Conservation (phyloP, 352 stramenopile genomes). For the Globisporangium lucens region DNA sequence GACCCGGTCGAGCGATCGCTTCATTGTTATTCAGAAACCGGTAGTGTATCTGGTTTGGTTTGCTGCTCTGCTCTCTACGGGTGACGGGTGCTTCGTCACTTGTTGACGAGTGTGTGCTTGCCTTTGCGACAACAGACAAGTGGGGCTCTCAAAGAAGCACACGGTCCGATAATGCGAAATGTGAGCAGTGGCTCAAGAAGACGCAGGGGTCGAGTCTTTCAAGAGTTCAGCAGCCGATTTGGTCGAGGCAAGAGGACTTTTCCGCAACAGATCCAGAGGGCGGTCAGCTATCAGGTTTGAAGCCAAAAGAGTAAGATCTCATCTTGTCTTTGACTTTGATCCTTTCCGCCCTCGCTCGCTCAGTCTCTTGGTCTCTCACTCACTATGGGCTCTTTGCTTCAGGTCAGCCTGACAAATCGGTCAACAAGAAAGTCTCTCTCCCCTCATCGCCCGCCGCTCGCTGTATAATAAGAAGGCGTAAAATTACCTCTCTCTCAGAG, state of each 20-base stretch:
- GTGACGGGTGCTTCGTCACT: constrained; percentile 7
- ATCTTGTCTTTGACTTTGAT: constrained; percentile 26
- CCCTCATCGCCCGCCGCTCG: background rate
- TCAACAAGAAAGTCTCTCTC: background rate
- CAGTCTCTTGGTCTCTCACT: background rate
- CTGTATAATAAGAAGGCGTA: constrained; percentile 14
- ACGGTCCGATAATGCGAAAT: background rate
- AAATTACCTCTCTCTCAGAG: constrained; percentile 11
- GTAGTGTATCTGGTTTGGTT: background rate
- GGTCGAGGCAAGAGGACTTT: constrained; percentile 10
- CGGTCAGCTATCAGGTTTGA: background rate
- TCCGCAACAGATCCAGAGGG: constrained; percentile 7
- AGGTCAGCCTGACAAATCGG: background rate
- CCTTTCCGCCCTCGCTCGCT: constrained; percentile 9
- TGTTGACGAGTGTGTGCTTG: constrained; percentile 13
- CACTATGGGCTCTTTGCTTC: background rate
- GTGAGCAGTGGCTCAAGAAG: background rate
- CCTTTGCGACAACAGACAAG: background rate
- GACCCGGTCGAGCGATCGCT: constrained; percentile 46
- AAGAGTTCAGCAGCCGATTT: constrained; percentile 9
- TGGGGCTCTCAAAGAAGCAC: background rate
- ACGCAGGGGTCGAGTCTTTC: constrained; percentile 4
- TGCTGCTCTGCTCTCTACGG: background rate
- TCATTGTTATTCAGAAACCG: constrained; percentile 24
- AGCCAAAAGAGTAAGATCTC: constrained; percentile 20